These are phyloP conservation scores for Byssochlamys sp. DNA, from an alignment of 2,329 filamentous ascomycete species.

Conservation along the genomic window DNA sequence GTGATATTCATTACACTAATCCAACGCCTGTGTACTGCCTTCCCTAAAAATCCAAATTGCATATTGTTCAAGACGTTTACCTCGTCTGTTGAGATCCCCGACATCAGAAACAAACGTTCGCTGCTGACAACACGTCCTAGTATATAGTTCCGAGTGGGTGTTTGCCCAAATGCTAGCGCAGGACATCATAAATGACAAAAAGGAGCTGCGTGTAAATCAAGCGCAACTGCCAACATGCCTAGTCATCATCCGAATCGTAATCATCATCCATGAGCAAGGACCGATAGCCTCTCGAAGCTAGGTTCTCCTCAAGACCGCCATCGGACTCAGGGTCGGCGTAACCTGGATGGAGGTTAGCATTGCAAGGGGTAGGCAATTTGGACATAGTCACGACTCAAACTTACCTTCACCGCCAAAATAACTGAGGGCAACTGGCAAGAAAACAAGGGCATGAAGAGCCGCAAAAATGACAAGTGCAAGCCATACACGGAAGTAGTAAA, in stretches of 20 bases:
- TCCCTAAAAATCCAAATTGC: neutral
- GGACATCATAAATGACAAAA: neutral
- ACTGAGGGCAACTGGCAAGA: slow-evolving; percentile 81
- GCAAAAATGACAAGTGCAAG: slow-evolving; percentile 82
- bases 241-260: slow-evolving; percentile 60
- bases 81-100: neutral
- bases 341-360: slow-evolving; percentile 35
- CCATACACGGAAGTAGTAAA: slow-evolving; percentile 98
- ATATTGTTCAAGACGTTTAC: neutral
- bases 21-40: neutral
- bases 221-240: slow-evolving; percentile 4
- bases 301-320: slow-evolving; percentile 79
- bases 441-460: slow-evolving; percentile 76
- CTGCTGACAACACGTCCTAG: neutral
- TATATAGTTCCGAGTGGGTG: neutral
- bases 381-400: slow-evolving; percentile 13
- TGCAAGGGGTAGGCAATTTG: neutral
- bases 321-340: slow-evolving; percentile 82
- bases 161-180: neutral
- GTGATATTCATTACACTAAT: too few relatives aligned
- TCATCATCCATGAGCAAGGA: slow-evolving; percentile 69
- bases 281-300: slow-evolving; percentile 68
- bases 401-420: slow-evolving; percentile 69
- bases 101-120: neutral
- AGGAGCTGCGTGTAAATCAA: neutral